Evolutionary conservation across 768 basidiomycete species (phyloP), one percentile per base, ranked within the genome.

Genomic region (Cystofilobasidium macerans): DNA sequence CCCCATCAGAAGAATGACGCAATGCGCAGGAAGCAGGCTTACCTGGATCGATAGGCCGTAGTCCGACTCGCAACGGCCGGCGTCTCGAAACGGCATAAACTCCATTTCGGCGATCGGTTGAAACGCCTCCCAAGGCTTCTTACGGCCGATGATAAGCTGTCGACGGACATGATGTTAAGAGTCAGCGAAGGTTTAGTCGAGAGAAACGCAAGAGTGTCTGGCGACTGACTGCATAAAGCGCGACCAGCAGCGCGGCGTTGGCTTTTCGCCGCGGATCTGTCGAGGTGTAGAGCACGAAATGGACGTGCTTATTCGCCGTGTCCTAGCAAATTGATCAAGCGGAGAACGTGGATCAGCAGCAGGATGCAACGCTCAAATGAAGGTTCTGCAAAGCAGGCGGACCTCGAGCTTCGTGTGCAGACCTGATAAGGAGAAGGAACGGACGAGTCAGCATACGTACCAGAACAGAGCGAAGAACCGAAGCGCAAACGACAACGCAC

Each of bases 61-160:
- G 76, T 97, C 92, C 12, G 89, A 88, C 16, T 85, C 84, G 1
- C 91, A 92, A 45, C 88, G 83, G 4, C 94, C 93, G 24, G 95
- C 95, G 72, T 99, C 95, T 67, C 95, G 82, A 74, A 98, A 98
- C 20, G 89, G 86, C 85, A 90, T 88, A 74, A 93, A 90, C 76
- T 94, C 89, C 42, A 92, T 74, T 72, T 90, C 85, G 36, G 91
- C 88, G 61, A 98, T 86, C 2, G 94, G 93, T 70, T 89, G 85
- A 75, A 97, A 93, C 3, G 92, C 91, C 76, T 93, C 89, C 85
- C 89, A 93, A 35, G 94, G 93, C 24, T 87, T 82, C 66, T 86
- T 85, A 62, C 87, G 82, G 75, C 87, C 85, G 1, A 95, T 91
- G 70, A 98, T 92, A 84, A 97, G 86, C 92, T 95, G 73, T 62